Evolutionary conservation across 1,139 yeast species (phyloP), one percentile per base, ranked within the genome.

Genomic region (Yamadazyma songkhlaensis): DNA sequence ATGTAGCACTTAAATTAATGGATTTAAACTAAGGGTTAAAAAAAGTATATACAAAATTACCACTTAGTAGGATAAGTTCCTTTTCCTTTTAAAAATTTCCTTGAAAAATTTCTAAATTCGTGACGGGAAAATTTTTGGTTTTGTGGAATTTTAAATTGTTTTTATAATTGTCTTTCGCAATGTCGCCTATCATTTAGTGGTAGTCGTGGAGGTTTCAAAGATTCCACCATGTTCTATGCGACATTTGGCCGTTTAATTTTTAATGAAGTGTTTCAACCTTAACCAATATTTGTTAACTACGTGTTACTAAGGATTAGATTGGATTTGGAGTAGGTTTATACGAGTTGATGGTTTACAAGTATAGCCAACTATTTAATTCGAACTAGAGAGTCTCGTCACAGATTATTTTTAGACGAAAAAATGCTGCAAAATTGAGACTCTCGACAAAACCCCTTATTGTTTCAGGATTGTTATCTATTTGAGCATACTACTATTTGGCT

Each of bases 71-170:
- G 11, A 13, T 30, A 17, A 21, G n/a, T 13, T 28, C 15, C n/a
- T 28, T 27, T 13, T 20, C 31, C 23, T 28, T 15, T 25, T 25
- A 25, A 28, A 28, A 28, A 28, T 28, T 28, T 30, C 32, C 32
- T 30, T 30, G 23, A 30, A 30, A 21, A 30, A 30, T 10, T 30
- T 30, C 25, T 20, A 21, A 13, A 22, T 20, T 30, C 32, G 32
- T 30, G 32, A 30, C 32, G 32, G 32, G 14, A 30, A 13, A 30
- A 30, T 11, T 13, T 20, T 20, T 20, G 13, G 25, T 30, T 30
- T 20, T 27, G 29, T 27, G 29, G 29, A 27, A 27, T 27, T 27
- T 27, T 27, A 30, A 30, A 17, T 30, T 30, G 24, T 20, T 30
- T 30, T 30, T 30, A 11, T 30, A 30, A 20, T 21, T 9, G 15